Percentiles rank a stretch among this genome's conserved stretches.
Conservation (phyloP, 129 eudicot species). For the Artemisia tridentata region DNA sequence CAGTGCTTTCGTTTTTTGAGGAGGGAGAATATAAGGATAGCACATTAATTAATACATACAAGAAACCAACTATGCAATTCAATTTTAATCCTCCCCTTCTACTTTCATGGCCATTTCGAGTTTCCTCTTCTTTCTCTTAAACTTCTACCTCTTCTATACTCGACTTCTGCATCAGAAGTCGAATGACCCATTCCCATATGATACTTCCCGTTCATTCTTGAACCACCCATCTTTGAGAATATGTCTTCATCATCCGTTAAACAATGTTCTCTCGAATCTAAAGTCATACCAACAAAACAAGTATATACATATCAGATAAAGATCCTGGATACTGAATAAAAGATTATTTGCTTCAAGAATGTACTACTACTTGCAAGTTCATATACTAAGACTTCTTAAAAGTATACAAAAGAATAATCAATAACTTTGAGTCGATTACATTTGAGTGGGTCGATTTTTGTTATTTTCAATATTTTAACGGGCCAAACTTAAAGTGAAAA, state of each 20-base stretch:
- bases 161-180: slow-evolving; percentile 92
- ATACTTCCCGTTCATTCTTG: slow-evolving; percentile 49
- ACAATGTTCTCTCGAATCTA: slow-evolving; percentile 27
- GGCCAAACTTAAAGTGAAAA: no score
- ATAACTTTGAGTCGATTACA: not conserved
- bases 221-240: slow-evolving; percentile 58
- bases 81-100: not conserved
- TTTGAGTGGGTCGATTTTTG: no score
- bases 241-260: slow-evolving; percentile 73
- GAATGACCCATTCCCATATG: slow-evolving; percentile 44
- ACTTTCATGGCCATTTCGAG: slow-evolving; percentile 32
- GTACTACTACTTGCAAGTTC: not conserved
- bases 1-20: slow-evolving; percentile 6
- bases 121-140: slow-evolving; percentile 63
- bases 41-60: slow-evolving; percentile 29
- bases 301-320: not conserved
- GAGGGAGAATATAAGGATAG: slow-evolving; percentile 13
- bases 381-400: not conserved
- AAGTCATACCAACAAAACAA: slow-evolving; percentile 2
- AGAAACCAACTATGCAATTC: slow-evolving; percentile 28
- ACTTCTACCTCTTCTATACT: slow-evolving; percentile 90
- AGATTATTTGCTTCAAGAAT: not conserved
- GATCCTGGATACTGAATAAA: not conserved
- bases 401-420: not conserved
- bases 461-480: no score